Evolutionary conservation across 352 stramenopile genomes (phyloP), one percentile per base, ranked within the genome.

Genomic region (Globisporangium viniferum): DNA sequence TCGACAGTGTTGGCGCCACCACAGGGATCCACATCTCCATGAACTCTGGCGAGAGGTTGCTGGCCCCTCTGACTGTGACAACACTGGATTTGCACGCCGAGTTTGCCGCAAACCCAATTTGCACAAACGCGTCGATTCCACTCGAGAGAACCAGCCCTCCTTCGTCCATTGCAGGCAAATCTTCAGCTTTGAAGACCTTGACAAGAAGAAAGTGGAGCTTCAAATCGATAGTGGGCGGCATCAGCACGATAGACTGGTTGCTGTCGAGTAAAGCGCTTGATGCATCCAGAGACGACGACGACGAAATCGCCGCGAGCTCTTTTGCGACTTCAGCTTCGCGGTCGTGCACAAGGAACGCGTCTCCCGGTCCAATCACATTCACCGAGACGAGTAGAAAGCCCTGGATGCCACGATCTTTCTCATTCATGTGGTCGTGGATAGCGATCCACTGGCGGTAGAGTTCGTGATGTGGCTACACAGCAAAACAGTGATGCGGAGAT

Each of bases 381-480:
- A 92, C 76, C 24, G 80, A 91, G 20, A 93, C 70, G 0, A 93
- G 72, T 10, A 94, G 41, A 68, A 90, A 94, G 0, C 86, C 86
- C 56, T 98, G 92, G 15, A 97, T 84, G 7, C 92, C 92, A 36
- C 75, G 75, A 57, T 97, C 89, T 48, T 91, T 93, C 14, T 75
- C 61, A 66, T 85, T 96, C 27, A 94, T 68, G 49, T 97, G 87
- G 56, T 98, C 91, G 67, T 97, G 85, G 4, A 98, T 72, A n/a
- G 85, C 88, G 24, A 98, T 86, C 92, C 92, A 98, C 64, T 96
- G 82, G 2, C 90, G 82, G 66, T 97, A 94, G 0, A 97, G 57
- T 65, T 98, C 91, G 64, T 97, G 92, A 36, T 95, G 66, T 12
- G 82, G 77, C 83, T 93, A 63, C 18, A 56, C 5, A 15, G 15